These are phyloP conservation scores for Rhynchosporium secalis DNA, from an alignment of 2,329 filamentous ascomycete genomes.

Conservation along the genomic window DNA sequence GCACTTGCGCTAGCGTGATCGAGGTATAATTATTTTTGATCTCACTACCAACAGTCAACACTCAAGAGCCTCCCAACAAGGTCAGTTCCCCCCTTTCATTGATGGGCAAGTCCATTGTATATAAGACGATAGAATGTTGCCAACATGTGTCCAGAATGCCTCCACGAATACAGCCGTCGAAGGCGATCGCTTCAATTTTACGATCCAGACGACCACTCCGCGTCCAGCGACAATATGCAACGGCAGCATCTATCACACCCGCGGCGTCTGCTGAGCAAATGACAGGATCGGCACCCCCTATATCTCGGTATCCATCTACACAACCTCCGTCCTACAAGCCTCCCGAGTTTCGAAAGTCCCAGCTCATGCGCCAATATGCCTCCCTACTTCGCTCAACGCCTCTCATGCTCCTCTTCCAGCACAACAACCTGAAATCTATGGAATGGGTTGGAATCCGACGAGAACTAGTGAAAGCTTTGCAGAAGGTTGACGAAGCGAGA, in stretches of 20 bases:
- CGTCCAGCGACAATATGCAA: constrained; percentile 49
- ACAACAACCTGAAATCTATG: constrained; percentile 68
- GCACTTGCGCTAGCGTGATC: neutral
- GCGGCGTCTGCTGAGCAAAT: constrained; percentile 52
- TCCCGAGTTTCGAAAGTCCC: constrained; percentile 84
- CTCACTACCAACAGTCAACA: neutral
- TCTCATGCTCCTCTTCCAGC: constrained; percentile 70
- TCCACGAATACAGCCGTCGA: constrained; percentile 45
- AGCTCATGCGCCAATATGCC: constrained; percentile 75
- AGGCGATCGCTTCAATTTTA: constrained; percentile 35
- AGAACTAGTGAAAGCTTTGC: constrained; percentile 59
- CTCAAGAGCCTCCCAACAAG: constrained; percentile 5
- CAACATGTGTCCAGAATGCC: constrained; percentile 46
- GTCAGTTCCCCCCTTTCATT: constrained; percentile 20
- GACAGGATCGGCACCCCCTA: constrained; percentile 41
- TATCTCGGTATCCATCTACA: constrained; percentile 54
- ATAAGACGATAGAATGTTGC: neutral
- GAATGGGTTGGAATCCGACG: constrained; percentile 68
- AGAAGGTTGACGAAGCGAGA: constrained; percentile 60
- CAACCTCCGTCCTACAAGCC: constrained; percentile 88
- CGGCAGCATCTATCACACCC: constrained; percentile 50
- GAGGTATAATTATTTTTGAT: constrained; percentile 13
- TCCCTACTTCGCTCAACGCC: constrained; percentile 71
- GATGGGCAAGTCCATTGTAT: neutral
- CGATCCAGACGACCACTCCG: constrained; percentile 42